Percentiles rank a stretch among this genome's conserved stretches.
These are phyloP conservation scores for Dipodascus albidus DNA, from an alignment of 805 yeast genomes.

Conservation along the genomic window DNA sequence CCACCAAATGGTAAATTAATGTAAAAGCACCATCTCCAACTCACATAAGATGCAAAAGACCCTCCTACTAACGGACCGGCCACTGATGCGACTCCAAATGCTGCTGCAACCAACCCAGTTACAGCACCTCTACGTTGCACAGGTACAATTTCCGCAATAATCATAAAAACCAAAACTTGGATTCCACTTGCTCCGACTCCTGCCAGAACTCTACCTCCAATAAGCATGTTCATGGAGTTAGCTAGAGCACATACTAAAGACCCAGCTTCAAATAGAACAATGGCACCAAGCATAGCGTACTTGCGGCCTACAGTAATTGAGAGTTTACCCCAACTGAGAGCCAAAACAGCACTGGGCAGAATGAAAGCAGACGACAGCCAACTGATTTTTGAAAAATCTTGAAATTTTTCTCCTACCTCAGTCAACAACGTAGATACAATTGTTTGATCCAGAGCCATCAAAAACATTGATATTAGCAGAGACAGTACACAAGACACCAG, in stretches of 20 bases:
- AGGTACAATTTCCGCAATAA: conserved; percentile 67
- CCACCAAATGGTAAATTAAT: conserved; percentile 33
- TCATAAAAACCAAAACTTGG: conserved; percentile 59
- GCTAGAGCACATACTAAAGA: conserved; percentile 33
- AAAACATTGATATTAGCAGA: conserved; percentile 7
- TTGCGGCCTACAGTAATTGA: too few relatives aligned
- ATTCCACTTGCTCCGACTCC: conserved; percentile 90
- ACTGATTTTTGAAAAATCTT: too few relatives aligned
- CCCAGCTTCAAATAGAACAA: conserved; percentile 31
- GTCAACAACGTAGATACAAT: too few relatives aligned
- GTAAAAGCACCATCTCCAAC: conserved; percentile 47
- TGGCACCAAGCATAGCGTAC: too few relatives aligned
- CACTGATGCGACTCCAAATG: conserved; percentile 27
- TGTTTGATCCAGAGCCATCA: too few relatives aligned
- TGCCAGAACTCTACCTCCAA: conserved; percentile 35
- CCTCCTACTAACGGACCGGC: conserved; percentile 49
- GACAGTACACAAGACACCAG: conserved; percentile 11
- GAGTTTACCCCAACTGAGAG: too few relatives aligned
- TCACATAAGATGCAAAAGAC: conserved; percentile 32
- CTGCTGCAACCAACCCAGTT: conserved; percentile 50
- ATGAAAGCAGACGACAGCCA: too few relatives aligned
- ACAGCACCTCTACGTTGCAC: conserved; percentile 65
- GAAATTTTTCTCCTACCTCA: too few relatives aligned
- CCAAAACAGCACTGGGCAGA: too few relatives aligned
- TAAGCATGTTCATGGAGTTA: conserved; percentile 41